Evolutionary conservation across 2,329 filamentous ascomycete species (phyloP).

Genomic region (Cercospora brassicicola): DNA sequence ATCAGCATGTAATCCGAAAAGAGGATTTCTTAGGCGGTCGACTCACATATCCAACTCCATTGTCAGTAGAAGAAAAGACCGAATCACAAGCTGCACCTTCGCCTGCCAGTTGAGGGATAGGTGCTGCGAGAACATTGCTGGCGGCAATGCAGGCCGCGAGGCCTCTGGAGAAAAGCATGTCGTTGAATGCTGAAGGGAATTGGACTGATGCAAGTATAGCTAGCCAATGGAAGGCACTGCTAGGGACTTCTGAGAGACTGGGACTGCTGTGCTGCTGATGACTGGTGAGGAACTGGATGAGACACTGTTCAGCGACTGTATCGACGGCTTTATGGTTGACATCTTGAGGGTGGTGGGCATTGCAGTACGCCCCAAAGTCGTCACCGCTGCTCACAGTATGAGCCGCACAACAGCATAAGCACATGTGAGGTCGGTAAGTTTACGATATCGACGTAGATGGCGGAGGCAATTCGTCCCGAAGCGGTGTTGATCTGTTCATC

Average conservation of each 20-base stretch:
- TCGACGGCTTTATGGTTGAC: not conserved
- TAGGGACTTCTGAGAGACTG: not conserved
- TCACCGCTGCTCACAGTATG: not conserved
- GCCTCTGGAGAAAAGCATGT: slow-evolving; percentile 25
- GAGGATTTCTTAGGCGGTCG: no score
- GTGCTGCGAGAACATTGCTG: slow-evolving; percentile 18
- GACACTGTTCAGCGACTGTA: not conserved
- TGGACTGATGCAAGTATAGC: not conserved
- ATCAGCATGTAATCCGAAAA: not conserved
- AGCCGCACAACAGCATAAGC: not conserved
- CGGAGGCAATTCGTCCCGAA: not conserved
- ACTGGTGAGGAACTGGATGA: not conserved
- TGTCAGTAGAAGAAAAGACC: slow-evolving; percentile 26
- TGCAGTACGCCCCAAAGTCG: not conserved
- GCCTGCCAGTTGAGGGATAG: slow-evolving; percentile 29
- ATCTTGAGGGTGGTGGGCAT: no score
- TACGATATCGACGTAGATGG: not conserved
- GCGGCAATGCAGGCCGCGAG: slow-evolving; percentile 21
- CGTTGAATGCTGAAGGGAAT: not conserved
- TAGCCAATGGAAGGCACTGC: not conserved
- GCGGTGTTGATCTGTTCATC: not conserved
- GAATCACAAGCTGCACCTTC: slow-evolving; percentile 28
- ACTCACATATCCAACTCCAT: slow-evolving; percentile 24
- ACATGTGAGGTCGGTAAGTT: not conserved
- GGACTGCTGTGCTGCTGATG: not conserved